Base-by-base conservation (phyloP, 73 alveolate species). In the Halteria grandinella region DNA sequence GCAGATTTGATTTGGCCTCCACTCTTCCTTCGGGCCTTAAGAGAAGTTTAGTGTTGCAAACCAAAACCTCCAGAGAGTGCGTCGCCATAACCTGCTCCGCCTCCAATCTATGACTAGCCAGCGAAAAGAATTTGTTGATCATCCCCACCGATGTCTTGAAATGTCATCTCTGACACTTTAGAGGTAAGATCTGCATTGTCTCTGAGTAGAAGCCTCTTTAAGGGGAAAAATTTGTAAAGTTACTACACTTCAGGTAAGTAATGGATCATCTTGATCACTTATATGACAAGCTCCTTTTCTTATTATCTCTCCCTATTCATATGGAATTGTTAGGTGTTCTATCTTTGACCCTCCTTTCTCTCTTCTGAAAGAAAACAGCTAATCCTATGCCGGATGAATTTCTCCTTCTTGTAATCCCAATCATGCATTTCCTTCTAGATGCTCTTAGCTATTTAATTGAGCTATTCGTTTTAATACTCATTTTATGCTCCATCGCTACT, bases 341-440 rank as follows among this genome's bases (percentile, higher is more conserved):
- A 39, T 37, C 85, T 51, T 37, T 73, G 27, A 11, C 66, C 62
- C 2, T 73, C 85, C 51, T 73, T 73, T 25, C 44, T 73, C 37
- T 73, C 85, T 31, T 73, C 85, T 12, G 75, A 14, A 5, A 73
- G 34, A 54, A 54, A 73, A 36, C 85, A 48, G 1, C 20, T 5
- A 2, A 73, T 51, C 23, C 85, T 29, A 37, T 73, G 25, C 41
- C 85, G 52, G 37, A 25, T 34, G 21, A 48, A 54, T n/a, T 73
- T 53, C 57, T 73, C 85, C 44, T 39, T 73, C 27, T 73, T 20
- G 31, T 36, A 48, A 36, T 73, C 85, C 76, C 85, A 73, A 12
- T 73, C 85, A 28, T 21, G 31, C 15, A 48, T 6, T 23, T 73
- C 74, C 43, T 54, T 73, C 20, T 54, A 27, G 12, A 73, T 34